Conservation (phyloP, 805 yeast species). For the Ogataea methanolica region DNA sequence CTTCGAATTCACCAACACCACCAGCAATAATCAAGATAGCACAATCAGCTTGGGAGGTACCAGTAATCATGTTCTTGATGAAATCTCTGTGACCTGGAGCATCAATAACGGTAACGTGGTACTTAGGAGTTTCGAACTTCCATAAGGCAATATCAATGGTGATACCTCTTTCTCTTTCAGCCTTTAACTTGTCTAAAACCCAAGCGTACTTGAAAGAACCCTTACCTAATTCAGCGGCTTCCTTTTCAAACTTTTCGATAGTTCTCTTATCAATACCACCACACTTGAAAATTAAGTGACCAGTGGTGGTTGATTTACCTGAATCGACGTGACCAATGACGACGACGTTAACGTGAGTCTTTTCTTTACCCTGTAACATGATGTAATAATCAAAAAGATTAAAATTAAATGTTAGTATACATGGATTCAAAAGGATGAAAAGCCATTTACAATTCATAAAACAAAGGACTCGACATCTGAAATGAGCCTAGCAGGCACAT, state of each 20-base stretch:
- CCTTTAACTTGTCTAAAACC: slow-evolving; percentile 94
- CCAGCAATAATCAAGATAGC: slow-evolving; percentile 89
- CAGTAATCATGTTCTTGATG: slow-evolving; percentile 94
- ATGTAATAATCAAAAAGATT: background rate
- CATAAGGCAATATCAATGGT: slow-evolving; percentile 91
- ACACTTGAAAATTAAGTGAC: slow-evolving; percentile 98
- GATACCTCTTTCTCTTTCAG: slow-evolving; percentile 97
- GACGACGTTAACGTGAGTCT: slow-evolving; percentile 98
- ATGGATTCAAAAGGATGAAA: background rate
- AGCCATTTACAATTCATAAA: background rate
- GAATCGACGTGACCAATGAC: slow-evolving; percentile 99
- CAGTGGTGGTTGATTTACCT: slow-evolving; percentile 98
- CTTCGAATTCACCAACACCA: slow-evolving; percentile 93
- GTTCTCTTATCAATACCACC: slow-evolving; percentile 99
- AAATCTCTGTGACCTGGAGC: slow-evolving; percentile 97
- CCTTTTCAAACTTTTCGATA: slow-evolving; percentile 96
- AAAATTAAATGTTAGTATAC: background rate
- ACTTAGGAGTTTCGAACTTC: slow-evolving; percentile 90
- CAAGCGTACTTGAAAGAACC: slow-evolving; percentile 98
- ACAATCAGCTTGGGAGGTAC: slow-evolving; percentile 92
- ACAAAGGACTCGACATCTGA: no score
- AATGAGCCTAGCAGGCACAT: no score
- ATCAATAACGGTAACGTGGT: slow-evolving; percentile 86
- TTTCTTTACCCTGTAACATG: slow-evolving; percentile 75
- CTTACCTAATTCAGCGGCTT: slow-evolving; percentile 96